Percentiles rank a stretch among this genome's conserved stretches.
Evolutionary conservation across 768 basidiomycete species (phyloP).

Genomic region (Suillus occidentalis): DNA sequence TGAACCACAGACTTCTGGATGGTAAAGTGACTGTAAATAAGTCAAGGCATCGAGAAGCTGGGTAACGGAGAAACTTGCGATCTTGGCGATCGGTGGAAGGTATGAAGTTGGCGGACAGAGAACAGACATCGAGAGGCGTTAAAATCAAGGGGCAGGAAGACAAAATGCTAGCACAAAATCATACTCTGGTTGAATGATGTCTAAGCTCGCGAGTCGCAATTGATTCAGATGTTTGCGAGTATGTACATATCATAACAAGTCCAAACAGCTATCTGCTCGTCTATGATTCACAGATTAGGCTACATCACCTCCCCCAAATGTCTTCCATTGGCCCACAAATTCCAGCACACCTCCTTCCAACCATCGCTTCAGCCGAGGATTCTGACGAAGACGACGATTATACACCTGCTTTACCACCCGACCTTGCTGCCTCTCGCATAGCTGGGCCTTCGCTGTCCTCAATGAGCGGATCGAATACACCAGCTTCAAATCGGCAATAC

Average conservation of each 20-base stretch:
- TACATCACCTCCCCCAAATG: slow-evolving; percentile 33
- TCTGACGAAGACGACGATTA: slow-evolving; percentile 63
- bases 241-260: background rate
- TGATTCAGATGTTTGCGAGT: background rate
- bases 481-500: slow-evolving; percentile 35
- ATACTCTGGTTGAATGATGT: background rate
- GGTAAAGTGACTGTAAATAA: slow-evolving; percentile 57
- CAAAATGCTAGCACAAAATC: slow-evolving; percentile 2
- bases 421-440: slow-evolving; percentile 50
- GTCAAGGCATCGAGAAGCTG: slow-evolving; percentile 45
- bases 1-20: slow-evolving; percentile 61
- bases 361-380: slow-evolving; percentile 15
- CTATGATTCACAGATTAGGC: no score
- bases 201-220: background rate
- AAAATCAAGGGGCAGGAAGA: background rate
- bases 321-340: slow-evolving; percentile 57
- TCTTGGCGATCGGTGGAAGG: slow-evolving; percentile 53
- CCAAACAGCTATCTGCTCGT: background rate
- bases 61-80: slow-evolving; percentile 35
- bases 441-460: slow-evolving; percentile 28
- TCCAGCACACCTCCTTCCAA: slow-evolving; percentile 46
- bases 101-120: slow-evolving; percentile 45
- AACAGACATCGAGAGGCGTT: slow-evolving; percentile 1
- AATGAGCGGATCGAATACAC: slow-evolving; percentile 19
- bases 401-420: slow-evolving; percentile 73